Evolutionary conservation across 2,329 filamentous ascomycete genomes (phyloP), one percentile per base, ranked within the genome.

Genomic region (Aspergillus nomiae): DNA sequence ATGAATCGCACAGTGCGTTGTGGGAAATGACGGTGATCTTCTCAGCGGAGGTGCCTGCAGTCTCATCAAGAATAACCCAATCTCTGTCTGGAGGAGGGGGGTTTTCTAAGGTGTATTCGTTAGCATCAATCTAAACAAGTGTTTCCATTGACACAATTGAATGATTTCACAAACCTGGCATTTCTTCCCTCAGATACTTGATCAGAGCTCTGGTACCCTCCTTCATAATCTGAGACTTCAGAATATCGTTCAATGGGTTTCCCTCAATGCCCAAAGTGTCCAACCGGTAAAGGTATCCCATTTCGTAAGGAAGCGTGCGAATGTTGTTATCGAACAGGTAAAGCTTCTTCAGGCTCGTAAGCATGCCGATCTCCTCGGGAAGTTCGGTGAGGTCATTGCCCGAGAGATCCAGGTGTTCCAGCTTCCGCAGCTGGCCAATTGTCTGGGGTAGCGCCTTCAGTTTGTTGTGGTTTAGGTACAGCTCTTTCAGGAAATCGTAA

Each of bases 1-100:
- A 96, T 73, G 93, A 92, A 78, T 97, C 93, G 79, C 94, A 97
- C 12, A 99, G 86, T 54, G 94, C 96, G 76, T 99, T 99, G 89
- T 95, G 97, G 26, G 92, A 96, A 65, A 98, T 84, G 10, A 96
- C 89, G 62, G 91, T 92, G 75, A 98, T 88, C 59, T 88, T 90
- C 73, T 97, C 76, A 60, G 82, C 76, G 51, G 66, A 74, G 34
- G 79, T 71, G 59, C 72, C 76, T 16, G 74, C 71, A 30, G 80
- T 80, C 59, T 85, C 82, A 65, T 85, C 90, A 28, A 98, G 86
- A n/a, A 91, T 85, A 63, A 97, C 87, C 80, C 89, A 90, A 71
- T 91, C 88, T 71, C 95, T 89, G 55, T 91, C 87, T 34, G 85
- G 83, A 1, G 94, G 95, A 50, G 92, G 89, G 19, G 89, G 83